Evolutionary conservation across 768 basidiomycete genomes (phyloP), one percentile per base, ranked within the genome.

Genomic region (Holtermannia corniformis): DNA sequence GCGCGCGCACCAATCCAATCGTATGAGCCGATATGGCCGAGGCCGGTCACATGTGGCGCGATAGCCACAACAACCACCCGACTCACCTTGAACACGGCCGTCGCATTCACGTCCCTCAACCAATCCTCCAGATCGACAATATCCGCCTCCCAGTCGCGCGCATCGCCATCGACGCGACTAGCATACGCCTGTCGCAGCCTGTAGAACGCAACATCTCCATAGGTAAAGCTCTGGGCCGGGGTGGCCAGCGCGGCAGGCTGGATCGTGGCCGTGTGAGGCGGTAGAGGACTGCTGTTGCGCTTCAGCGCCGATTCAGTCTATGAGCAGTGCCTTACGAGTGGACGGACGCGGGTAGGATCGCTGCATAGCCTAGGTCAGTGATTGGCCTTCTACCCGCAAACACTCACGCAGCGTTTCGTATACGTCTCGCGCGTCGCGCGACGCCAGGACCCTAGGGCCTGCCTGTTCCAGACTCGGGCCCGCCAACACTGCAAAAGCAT

Each of bases 341-440:
- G 3, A 47, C 47, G 14, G 43, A 41, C 11, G 52, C 47, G 42
- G 54, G 43, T 7, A 50, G 20, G 19, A 54, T 27, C 28, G 57
- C 57, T 57, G 19, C 13, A 2, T 42, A 41, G 16, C 48, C 40
- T 28, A 21, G 12, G 25, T n/a, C 25, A 13, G 23, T 7, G 20
- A 47, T 13, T 47, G n/a, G n/a, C n/a, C n/a, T n/a, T n/a, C n/a
- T n/a, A n/a, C n/a, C 7, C 23, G 22, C n/a, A 11, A 21, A 13
- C 21, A 52, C 58, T 52, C 40, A 59, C 58, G 58, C 2, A 59
- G 47, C 5, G 28, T 49, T 41, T 59, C 54, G 26, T 52, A 52
- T 0, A 56, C 51, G 41, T 56, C 51, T 23, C 47, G 25, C 4
- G 56, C 58, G 43, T 55, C 58, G 12, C 24, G n/a, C 2, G 54